phyloP scores from a whole-genome alignment of 306 rosid species.

The Inga laurina region DNA sequence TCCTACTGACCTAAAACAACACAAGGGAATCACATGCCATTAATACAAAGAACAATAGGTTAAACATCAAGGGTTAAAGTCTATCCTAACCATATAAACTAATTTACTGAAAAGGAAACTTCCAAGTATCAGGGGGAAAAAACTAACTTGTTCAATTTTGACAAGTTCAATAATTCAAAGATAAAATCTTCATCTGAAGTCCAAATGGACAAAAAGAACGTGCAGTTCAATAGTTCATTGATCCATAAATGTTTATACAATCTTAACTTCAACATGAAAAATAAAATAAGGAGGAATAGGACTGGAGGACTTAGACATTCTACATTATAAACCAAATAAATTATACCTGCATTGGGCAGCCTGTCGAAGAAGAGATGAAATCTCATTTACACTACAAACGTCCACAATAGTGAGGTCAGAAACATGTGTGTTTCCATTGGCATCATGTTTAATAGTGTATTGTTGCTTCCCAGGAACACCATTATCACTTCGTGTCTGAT shows the following conservation, averaged over 20 bases:
- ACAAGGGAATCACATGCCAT: conserved; percentile 11
- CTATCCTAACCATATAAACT: background rate
- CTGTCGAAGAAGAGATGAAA: conserved; percentile 81
- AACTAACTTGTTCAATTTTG: background rate
- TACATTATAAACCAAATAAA: background rate
- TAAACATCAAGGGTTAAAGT: background rate
- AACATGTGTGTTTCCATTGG: conserved; percentile 84
- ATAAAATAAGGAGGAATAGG: background rate
- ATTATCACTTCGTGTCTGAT: conserved; percentile 56
- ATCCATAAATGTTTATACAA: conserved; percentile 17
- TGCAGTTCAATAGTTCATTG: background rate
- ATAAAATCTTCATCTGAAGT: conserved; percentile 20
- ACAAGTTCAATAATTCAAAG: conserved; percentile 7
- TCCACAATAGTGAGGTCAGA: conserved; percentile 82
- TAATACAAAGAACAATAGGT: background rate
- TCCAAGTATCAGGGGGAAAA: background rate
- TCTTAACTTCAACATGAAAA: conserved; percentile 1
- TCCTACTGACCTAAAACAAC: conserved; percentile 79
- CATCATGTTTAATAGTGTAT: conserved; percentile 86
- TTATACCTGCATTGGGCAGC: conserved; percentile 88
- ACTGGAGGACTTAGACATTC: background rate
- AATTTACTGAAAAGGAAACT: background rate
- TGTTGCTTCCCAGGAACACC: conserved; percentile 62
- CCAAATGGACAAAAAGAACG: background rate
- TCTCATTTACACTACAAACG: conserved; percentile 78